Evolutionary conservation across 208 protist genomes (phyloP), one percentile per base, ranked within the genome.

Genomic region (Tritrichomonas musculus): DNA sequence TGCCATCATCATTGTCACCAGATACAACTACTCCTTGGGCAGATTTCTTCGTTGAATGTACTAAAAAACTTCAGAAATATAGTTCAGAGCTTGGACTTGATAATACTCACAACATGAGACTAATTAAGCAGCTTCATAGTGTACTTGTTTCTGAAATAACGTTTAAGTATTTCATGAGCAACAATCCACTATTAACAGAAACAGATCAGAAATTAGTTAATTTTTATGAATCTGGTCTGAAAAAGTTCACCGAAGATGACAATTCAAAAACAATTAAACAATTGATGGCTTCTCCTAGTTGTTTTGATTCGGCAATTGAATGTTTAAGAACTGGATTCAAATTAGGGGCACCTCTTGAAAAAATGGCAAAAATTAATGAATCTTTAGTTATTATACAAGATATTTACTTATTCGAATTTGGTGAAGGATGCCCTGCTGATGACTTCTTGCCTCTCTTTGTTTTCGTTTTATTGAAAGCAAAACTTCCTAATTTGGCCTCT

Each of bases 371-470:
- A 50, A 88, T 88, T 39, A 57, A 33, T 20, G 44, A 57, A 11
- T 20, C 47, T 8, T 57, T 88, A 14, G 77, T 47, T 39, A 17
- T 88, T 0, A 39, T 88, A 13, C 77, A 88, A 20, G 77, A 88
- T 27, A 88, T 88, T 39, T 88, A 88, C 27, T 33, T 47, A 22
- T 88, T 88, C 47, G 77, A 88, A 20, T 41, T 47, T 33, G 77
- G 77, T 30, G 77, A 88, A 57, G 77, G 77, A 8, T 88, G 77
- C 27, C 77, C 77, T 13, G 77, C 47, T 20, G 77, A 88, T 88
- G 77, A 88, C 77, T 88, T 88, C n/a, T 30, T 88, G 1, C 77
- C 77, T 39, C 5, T 88, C 0, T 88, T 88, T 30, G 39, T 88
- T 22, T 88, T 47, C 47, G 77, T 39, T 20, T 47, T 88, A 20